Evolutionary conservation across 768 basidiomycete genomes (phyloP).

Genomic region (Phlegmacium glaucopus): DNA sequence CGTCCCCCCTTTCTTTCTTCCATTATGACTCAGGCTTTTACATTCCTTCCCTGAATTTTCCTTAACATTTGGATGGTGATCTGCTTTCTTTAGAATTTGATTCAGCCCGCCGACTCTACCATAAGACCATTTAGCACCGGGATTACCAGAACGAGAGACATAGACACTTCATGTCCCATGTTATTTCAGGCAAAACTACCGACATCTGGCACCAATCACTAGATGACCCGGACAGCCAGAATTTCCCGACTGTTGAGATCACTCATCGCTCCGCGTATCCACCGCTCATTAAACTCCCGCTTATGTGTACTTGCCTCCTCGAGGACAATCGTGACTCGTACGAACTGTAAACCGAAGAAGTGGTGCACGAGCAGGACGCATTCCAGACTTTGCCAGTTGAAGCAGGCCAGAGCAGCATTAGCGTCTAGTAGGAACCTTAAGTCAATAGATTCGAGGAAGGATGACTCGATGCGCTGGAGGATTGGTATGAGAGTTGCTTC

Average conservation of each 20-base stretch:
- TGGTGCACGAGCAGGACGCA: conserved; percentile 15
- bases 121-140: too few relatives aligned
- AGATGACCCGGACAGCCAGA: background rate
- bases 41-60: too few relatives aligned
- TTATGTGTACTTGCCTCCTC: background rate
- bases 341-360: conserved; percentile 20
- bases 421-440: conserved; percentile 7
- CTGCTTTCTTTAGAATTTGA: too few relatives aligned
- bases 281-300: background rate
- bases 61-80: too few relatives aligned
- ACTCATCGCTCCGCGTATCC: conserved; percentile 5
- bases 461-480: conserved; percentile 22
- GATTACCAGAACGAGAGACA: too few relatives aligned
- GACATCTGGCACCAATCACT: background rate
- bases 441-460: conserved; percentile 19
- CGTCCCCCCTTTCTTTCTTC: too few relatives aligned
- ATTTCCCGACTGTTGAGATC: conserved; percentile 7
- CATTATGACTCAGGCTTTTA: too few relatives aligned
- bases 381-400: conserved; percentile 18
- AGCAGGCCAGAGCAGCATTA: conserved; percentile 1
- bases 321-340: conserved; percentile 9
- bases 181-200: too few relatives aligned
- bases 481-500: conserved; percentile 12
- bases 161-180: too few relatives aligned
- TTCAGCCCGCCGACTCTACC: too few relatives aligned